Base-by-base conservation (phyloP, 768 basidiomycete species). In the Trametes coccinea region DNA sequence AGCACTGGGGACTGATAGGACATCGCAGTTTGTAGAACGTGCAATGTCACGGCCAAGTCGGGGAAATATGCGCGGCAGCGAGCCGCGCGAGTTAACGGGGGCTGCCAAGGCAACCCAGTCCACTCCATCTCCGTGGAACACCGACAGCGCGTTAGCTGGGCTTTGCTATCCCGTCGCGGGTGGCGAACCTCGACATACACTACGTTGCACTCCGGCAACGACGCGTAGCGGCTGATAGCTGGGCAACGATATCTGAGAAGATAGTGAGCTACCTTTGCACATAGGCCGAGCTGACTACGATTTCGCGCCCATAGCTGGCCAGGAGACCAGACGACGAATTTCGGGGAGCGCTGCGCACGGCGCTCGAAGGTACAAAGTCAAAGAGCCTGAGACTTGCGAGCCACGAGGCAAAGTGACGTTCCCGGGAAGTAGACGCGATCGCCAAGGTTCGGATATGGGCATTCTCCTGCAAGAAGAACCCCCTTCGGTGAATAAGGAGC, bases 51-150 rank as follows among this genome's bases (percentile, higher is more conserved):
- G 57, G 57, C 48, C 49, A 44, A 22, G 49, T 27, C 57, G 57
- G 57, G 50, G 40, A 31, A 14, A 34, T 33, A 14, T 37, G 40
- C n/a, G 48, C 40, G 56, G 33, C 40, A 44, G 57, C 41, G 41
- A 48, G 16, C 47, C n/a, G 5, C 29, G 57, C 41, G 49, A 57
- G 16, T 39, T n/a, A 14, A 29, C 16, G 14, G 30, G 31, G 44
- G 57, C 39, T 59, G 49, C 41, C 57, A 44, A 59, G 57, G 57
- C 31, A 59, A 59, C 57, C 30, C 41, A 3, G 22, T 30, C n/a
- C 57, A 44, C 27, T 30, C 57, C 57, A 58, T 44, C 49, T 59
- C 57, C 57, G 49, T 59, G 57, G 34, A 51, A 44, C 57, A 51
- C 57, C 57, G 49, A 59, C 22, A 33, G 45, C 10, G 34, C 45